Conservation (phyloP, 441 rosid species). For the Erysimum cheiri region DNA sequence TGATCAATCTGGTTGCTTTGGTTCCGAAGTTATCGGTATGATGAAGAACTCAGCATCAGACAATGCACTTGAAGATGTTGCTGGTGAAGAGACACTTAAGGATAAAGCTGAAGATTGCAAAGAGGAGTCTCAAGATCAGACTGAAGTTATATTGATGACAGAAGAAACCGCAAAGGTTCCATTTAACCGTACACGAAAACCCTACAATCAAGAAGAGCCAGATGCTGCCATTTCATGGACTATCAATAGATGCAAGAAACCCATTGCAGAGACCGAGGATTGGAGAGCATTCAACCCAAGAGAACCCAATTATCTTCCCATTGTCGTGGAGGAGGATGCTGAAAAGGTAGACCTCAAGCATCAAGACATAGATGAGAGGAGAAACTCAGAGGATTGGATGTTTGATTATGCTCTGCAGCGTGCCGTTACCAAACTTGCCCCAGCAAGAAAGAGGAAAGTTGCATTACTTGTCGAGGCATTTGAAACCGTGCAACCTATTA, state of each 20-base stretch:
- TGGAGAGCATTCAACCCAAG: conserved; percentile 66
- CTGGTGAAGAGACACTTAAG: conserved; percentile 41
- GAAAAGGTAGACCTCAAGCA: conserved; percentile 75
- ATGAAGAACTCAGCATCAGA: conserved; percentile 24
- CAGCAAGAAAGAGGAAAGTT: conserved; percentile 70
- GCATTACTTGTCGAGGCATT: conserved; percentile 78
- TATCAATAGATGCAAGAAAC: conserved; percentile 46
- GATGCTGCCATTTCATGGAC: conserved; percentile 50
- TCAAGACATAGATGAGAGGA: conserved; percentile 63
- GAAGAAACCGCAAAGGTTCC: conserved; percentile 25
- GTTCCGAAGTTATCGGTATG: conserved; percentile 22
- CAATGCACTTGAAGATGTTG: conserved; percentile 17
- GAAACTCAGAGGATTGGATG: conserved; percentile 74
- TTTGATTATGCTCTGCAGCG: conserved; percentile 67
- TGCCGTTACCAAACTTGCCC: conserved; percentile 64
- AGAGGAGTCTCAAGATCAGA: conserved; percentile 38
- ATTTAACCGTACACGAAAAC: conserved; percentile 36
- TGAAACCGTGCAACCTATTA: conserved; percentile 60
- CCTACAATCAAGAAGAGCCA: conserved; percentile 45
- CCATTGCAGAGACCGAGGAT: conserved; percentile 45
- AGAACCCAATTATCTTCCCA: conserved; percentile 80
- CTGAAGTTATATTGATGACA: conserved; percentile 38
- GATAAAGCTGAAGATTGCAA: conserved; percentile 38
- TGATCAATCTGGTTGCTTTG: conserved; percentile 18
- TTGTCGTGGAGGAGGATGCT: conserved; percentile 57